Percentiles rank a stretch among this genome's conserved stretches.
phyloP scores from a whole-genome alignment of 2,329 filamentous ascomycete species.

The Lachnellula suecica region DNA sequence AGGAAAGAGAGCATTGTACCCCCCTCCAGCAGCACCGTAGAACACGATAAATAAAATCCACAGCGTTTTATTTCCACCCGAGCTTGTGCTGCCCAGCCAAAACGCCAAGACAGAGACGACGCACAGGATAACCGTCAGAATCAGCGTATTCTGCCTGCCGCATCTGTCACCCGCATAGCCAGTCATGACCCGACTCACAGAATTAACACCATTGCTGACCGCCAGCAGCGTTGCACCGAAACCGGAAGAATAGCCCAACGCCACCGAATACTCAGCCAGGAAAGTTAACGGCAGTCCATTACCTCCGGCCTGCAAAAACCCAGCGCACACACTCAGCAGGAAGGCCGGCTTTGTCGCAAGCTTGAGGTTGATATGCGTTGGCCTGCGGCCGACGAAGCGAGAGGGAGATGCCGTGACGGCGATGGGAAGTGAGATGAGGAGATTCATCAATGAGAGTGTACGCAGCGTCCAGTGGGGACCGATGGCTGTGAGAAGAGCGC shows the following conservation, averaged over 20 bases:
- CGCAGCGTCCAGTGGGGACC: conserved; percentile 46
- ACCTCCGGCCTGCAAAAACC: conserved; percentile 42
- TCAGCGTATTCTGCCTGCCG: conserved; percentile 47
- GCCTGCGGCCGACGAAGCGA: conserved; percentile 36
- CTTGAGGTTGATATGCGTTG: conserved; percentile 39
- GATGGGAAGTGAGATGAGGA: conserved; percentile 39
- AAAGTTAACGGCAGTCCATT: conserved; percentile 48
- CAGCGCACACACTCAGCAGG: conserved; percentile 40
- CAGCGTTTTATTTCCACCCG: conserved; percentile 29
- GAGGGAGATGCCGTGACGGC: conserved; percentile 40
- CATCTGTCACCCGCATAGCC: conserved; percentile 46
- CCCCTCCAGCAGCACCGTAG: conserved; percentile 43
- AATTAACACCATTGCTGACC: conserved; percentile 45
- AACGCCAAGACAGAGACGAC: conserved; percentile 38
- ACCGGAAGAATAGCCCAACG: conserved; percentile 40
- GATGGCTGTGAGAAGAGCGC: conserved; percentile 40
- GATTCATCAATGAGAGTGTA: conserved; percentile 37
- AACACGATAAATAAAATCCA: conserved; percentile 43
- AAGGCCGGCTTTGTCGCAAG: conserved; percentile 41
- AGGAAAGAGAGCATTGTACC: conserved; percentile 46
- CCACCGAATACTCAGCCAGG: conserved; percentile 45
- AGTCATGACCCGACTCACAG: conserved; percentile 41
- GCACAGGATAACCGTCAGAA: conserved; percentile 39
- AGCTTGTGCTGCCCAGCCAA: conserved; percentile 35
- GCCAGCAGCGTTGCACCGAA: conserved; percentile 45